phyloP scores from a whole-genome alignment of 73 alveolate species.

The Paramecium bursaria region DNA sequence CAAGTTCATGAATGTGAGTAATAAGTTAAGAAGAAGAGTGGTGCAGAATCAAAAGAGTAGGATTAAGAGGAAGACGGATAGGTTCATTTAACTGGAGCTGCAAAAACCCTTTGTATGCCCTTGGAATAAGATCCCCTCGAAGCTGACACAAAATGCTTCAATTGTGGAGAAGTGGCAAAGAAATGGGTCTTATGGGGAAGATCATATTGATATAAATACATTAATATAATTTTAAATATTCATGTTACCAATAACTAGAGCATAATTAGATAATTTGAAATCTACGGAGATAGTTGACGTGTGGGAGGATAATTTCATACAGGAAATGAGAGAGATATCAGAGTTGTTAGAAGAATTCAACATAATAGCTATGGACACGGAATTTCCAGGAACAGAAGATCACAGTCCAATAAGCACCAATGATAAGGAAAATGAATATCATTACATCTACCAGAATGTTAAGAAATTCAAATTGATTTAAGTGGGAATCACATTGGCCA shows the following conservation, averaged over 20 bases:
- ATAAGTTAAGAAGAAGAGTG: slow-evolving; percentile 92
- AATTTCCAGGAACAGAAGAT: slow-evolving; percentile 55
- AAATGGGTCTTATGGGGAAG: slow-evolving; percentile 95
- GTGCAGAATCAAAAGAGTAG: slow-evolving; percentile 88
- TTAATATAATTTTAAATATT: not conserved
- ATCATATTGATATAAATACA: slow-evolving; percentile 85
- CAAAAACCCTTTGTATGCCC: slow-evolving; percentile 97
- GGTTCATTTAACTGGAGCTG: slow-evolving; percentile 92
- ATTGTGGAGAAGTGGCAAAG: slow-evolving; percentile 93
- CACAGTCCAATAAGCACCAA: slow-evolving; percentile 38
- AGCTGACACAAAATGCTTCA: slow-evolving; percentile 96
- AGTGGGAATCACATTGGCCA: slow-evolving; percentile 40
- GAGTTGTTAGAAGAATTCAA: slow-evolving; percentile 54
- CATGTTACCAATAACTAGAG: slow-evolving; percentile 30
- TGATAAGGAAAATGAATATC: slow-evolving; percentile 57
- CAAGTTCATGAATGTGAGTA: slow-evolving; percentile 90
- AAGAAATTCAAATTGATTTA: slow-evolving; percentile 37
- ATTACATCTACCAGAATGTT: slow-evolving; percentile 16
- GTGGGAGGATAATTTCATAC: slow-evolving; percentile 47
- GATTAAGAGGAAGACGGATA: slow-evolving; percentile 90
- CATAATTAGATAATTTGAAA: slow-evolving; percentile 4
- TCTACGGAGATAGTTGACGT: slow-evolving; percentile 36
- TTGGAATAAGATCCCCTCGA: slow-evolving; percentile 83
- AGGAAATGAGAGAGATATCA: slow-evolving; percentile 39
- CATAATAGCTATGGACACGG: slow-evolving; percentile 45